Percentiles rank a stretch among this genome's conserved stretches.
These are phyloP conservation scores for Ustilago bromivora DNA, from an alignment of 1,284 basidiomycete genomes.

Conservation along the genomic window DNA sequence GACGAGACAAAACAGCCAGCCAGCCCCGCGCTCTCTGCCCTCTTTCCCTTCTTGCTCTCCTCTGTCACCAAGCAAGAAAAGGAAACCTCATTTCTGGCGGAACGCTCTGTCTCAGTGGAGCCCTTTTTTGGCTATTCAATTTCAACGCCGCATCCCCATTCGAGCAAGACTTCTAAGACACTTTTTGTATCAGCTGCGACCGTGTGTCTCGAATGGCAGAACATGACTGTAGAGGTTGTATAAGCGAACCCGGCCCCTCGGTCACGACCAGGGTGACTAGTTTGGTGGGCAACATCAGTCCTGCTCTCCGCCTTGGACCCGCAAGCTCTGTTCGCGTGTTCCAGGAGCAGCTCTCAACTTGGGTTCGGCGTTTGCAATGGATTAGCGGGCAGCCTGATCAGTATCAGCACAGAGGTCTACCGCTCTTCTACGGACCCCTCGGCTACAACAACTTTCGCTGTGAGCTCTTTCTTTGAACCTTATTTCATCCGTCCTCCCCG, in stretches of 20 bases:
- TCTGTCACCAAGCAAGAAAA: background rate
- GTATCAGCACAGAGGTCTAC: background rate
- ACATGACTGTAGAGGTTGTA: too few species aligned
- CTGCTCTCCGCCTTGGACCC: background rate
- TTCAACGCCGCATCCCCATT: slow-evolving; percentile 1
- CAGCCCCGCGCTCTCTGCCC: background rate
- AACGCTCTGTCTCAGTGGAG: background rate
- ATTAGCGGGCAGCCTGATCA: background rate
- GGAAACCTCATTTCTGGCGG: background rate
- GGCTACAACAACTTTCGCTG: background rate
- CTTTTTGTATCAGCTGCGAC: background rate
- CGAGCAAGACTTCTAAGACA: background rate
- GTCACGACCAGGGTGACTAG: background rate
- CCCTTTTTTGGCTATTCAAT: background rate
- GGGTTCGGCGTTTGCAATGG: background rate
- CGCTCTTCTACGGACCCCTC: background rate
- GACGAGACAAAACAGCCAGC: background rate
- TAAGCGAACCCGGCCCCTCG: background rate
- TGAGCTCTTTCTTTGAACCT: background rate
- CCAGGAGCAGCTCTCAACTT: background rate
- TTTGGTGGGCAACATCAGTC: background rate
- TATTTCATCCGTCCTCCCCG: background rate
- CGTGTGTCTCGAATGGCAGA: too few species aligned
- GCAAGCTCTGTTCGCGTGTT: background rate
- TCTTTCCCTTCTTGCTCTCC: background rate